Conservation (phyloP, 2,329 filamentous ascomycete species). For the Fusarium palustre region DNA sequence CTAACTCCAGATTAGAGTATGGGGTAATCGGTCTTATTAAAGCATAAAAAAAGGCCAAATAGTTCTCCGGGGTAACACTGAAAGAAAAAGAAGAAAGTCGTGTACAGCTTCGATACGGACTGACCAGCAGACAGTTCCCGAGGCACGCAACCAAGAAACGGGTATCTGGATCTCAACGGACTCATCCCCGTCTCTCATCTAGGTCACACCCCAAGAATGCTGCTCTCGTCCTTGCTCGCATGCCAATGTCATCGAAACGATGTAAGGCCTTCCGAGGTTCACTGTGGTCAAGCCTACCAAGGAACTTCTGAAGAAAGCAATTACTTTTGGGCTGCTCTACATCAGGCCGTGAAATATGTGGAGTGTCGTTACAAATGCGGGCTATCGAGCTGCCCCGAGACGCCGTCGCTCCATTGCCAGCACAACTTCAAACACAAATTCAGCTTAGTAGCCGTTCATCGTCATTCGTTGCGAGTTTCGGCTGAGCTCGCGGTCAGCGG, state of each 20-base stretch:
- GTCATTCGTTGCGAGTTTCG: slow-evolving; percentile 96
- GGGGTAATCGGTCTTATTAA: slow-evolving; percentile 55
- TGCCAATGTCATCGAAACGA: slow-evolving; percentile 37
- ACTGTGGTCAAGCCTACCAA: slow-evolving; percentile 29
- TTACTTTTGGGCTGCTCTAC: slow-evolving; percentile 46
- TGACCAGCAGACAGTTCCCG: slow-evolving; percentile 5
- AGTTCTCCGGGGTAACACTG: slow-evolving; percentile 53
- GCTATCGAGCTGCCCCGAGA: slow-evolving; percentile 50
- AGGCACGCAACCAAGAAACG: slow-evolving; percentile 18
- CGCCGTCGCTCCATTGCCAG: slow-evolving; percentile 51
- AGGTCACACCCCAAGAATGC: slow-evolving; percentile 11
- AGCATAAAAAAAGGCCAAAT: slow-evolving; percentile 54
- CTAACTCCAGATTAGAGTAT: slow-evolving; percentile 50
- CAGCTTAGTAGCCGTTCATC: slow-evolving; percentile 94
- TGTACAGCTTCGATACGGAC: slow-evolving; percentile 39
- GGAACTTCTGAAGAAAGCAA: slow-evolving; percentile 41
- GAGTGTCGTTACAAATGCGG: slow-evolving; percentile 49
- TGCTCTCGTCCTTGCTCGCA: slow-evolving; percentile 41
- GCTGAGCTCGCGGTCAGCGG: slow-evolving; percentile 95
- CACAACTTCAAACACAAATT: slow-evolving; percentile 48
- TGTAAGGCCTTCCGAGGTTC: slow-evolving; percentile 35
- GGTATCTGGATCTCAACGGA: slow-evolving; percentile 11
- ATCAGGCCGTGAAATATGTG: slow-evolving; percentile 49
- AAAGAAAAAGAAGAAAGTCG: slow-evolving; percentile 53
- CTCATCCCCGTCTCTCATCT: slow-evolving; percentile 1